Evolutionary conservation across 768 basidiomycete genomes (phyloP), one percentile per base, ranked within the genome.

Genomic region (Chlorophyllum brunneum): DNA sequence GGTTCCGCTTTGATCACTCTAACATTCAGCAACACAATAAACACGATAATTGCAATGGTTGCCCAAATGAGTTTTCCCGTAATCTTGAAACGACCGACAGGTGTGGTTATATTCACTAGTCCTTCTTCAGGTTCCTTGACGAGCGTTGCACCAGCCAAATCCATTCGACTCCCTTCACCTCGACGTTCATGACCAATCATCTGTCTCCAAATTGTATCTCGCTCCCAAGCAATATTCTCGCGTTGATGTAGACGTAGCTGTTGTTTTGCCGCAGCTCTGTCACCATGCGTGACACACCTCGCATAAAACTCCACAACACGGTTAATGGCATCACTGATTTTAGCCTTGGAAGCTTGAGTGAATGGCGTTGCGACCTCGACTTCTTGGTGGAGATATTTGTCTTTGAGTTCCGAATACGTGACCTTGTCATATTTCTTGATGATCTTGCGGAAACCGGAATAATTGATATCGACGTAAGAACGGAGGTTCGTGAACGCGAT

Each of bases 391-490:
- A 95, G 70, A 62, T 95, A 95, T 11, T 73, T 70, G 51, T 88
- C 82, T 75, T 93, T 86, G 55, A 94, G 80, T 81, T 85, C 77
- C 55, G 80, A 87, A 57, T 83, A 79, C 2, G 86, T 92, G 57
- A 97, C 88, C 69, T 98, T 98, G 78, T 98, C 94, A 63, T 95
- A 95, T 88, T 98, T 98, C 71, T 98, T 98, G 63, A 95, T 65
- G 31, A 95, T 94, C 75, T 98, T 98, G 59, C 92, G 81, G 70
- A 98, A 92, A 1, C 94, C 95, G 0, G 92, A 88, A 64, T 91
- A 80, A 66, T 98, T 98, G 52, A 97, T 72, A 61, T 98, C 92
- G 51, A 92, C 83, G 58, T 92, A 99, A 5, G 92, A 88, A 65
- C 78, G 81, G 51, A 98, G 76, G 24, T 85, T 83, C 11, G 84